A percentile compares a stretch with the other conserved stretches of the same genome.
Conservation (phyloP, 2,329 filamentous ascomycete species). For the Pseudogymnoascus sp. region DNA sequence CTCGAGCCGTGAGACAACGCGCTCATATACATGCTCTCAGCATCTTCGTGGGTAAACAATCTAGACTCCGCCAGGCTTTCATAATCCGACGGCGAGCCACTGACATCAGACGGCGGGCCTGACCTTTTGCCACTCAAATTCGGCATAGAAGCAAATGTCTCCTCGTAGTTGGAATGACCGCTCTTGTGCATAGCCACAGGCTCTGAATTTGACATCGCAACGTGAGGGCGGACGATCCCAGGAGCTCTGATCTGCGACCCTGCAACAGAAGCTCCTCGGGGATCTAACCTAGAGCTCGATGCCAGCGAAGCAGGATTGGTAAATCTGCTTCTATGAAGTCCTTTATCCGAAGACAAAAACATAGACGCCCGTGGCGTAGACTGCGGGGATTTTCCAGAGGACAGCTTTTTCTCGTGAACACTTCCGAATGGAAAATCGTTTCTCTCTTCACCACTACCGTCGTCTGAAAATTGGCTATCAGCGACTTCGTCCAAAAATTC, state of each 20-base stretch:
- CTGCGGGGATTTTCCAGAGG: constrained; percentile 24
- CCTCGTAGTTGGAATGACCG: not conserved
- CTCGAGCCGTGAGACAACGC: constrained; percentile 43
- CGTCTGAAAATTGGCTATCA: constrained; percentile 23
- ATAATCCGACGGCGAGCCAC: constrained; percentile 10
- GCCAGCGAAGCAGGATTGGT: not conserved
- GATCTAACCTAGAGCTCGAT: not conserved
- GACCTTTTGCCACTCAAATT: not conserved
- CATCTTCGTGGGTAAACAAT: constrained; percentile 69
- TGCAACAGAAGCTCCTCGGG: not conserved
- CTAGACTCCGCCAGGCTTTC: constrained; percentile 56
- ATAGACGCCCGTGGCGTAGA: constrained; percentile 48
- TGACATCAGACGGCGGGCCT: constrained; percentile 1
- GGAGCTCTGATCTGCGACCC: not conserved
- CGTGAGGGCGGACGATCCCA: not conserved
- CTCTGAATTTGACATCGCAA: not conserved
- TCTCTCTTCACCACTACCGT: constrained; percentile 25
- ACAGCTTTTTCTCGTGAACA: constrained; percentile 26
- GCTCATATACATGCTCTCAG: constrained; percentile 82
- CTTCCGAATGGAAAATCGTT: constrained; percentile 7
- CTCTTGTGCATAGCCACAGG: not conserved
- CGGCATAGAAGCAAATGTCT: not conserved
- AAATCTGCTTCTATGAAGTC: not conserved
- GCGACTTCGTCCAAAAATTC: constrained; percentile 25
- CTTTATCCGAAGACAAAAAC: constrained; percentile 13